Percentiles rank a stretch among this genome's conserved stretches.
These are phyloP conservation scores for Sclerotinia sclerotiorum DNA, from an alignment of 2,329 filamentous ascomycete species.

Conservation along the genomic window DNA sequence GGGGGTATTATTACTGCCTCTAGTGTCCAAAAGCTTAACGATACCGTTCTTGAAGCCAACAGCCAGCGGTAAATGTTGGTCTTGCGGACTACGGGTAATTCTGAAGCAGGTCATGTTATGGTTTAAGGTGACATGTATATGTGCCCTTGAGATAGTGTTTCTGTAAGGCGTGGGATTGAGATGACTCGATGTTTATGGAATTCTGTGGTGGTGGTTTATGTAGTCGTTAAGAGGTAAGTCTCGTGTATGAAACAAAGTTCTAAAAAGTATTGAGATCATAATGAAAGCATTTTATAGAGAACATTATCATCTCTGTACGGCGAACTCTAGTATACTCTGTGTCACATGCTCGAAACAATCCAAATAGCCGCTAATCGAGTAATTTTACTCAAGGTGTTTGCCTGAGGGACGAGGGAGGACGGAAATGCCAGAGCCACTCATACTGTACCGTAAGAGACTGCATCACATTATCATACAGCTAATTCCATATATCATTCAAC, in stretches of 20 bases:
- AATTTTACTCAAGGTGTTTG: not conserved
- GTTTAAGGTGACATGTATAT: not conserved
- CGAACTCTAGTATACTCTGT: not conserved
- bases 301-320: not conserved
- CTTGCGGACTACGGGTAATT: not conserved
- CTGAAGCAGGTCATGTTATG: slow-evolving; percentile 3
- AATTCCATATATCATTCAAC: not conserved
- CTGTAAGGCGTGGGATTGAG: not conserved
- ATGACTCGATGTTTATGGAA: not conserved
- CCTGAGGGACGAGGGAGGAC: not conserved
- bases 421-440: not conserved
- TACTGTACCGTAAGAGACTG: not conserved
- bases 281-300: not conserved
- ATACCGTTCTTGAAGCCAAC: not conserved
- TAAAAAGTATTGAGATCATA: not conserved
- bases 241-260: not conserved
- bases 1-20: not conserved
- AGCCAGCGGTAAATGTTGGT: not conserved
- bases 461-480: not conserved
- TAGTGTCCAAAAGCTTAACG: not conserved
- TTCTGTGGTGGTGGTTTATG: not conserved
- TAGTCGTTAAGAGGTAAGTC: not conserved
- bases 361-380: not conserved
- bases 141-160: not conserved
- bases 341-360: not conserved